Base-by-base conservation (phyloP, 257 asterid species). In the Solanum boliviense region DNA sequence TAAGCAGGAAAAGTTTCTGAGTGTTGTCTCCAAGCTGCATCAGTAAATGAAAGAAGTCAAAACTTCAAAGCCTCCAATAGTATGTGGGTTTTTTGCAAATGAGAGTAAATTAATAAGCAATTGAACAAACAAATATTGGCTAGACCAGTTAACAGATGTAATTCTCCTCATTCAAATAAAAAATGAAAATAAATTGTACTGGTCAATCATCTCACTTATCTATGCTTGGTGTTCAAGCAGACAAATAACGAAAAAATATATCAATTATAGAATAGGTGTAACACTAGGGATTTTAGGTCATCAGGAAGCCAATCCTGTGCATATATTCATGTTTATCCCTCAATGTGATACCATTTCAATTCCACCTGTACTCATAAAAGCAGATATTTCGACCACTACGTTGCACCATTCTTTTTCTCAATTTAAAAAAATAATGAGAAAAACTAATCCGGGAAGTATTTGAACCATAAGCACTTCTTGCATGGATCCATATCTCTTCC, bases 1-100 rank as follows among this genome's bases (percentile, higher is more conserved):
- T 88, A 97, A 91, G 96, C 99, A 96, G 87, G 99, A 96, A 86
- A 97, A 96, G 91, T 97, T 96, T 92, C 99, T 94, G 86, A 97
- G 90, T 4, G 98, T 97, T 0, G 98, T 97, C 97, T 97, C 99
- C 96, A 97, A 90, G 91, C 98, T 95, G 98, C 95, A 91, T 27
- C 31, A 86, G 38, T 56, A 27, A 72, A 20, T 41, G 27, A 65
- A 1, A 75, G 52, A 71, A 70, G 88, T 87, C 73, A 89, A 87
- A 87, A 83, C 78, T 58, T 39, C 34, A 41, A 67, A 48, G 58
- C 31, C 39, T 86, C 6, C 38, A 65, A 38, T 60, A 62, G 35
- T 46, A 9, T 38, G 39, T 2, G 39, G 85, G 36, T 16, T 27
- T 79, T 16, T 27, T 79, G 38, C n/a, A 78, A 41, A 78, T 13